Conservation (phyloP, 1,284 basidiomycete genomes). For the Exobasidium rhododendri region DNA sequence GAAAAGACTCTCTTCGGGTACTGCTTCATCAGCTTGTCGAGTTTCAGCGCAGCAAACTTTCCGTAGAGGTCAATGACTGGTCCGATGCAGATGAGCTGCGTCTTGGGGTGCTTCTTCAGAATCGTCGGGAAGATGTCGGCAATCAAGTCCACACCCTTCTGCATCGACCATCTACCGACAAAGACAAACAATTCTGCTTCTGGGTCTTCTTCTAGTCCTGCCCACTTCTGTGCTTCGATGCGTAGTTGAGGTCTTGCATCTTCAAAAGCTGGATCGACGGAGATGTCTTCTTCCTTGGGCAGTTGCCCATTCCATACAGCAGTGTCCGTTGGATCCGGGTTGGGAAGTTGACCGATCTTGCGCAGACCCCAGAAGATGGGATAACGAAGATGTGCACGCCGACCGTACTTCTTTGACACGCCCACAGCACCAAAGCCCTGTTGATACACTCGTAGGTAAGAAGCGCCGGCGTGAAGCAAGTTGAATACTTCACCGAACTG, state of each 20-base stretch:
- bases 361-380: conserved; percentile 8
- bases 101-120: conserved; percentile 1
- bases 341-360: conserved; percentile 5
- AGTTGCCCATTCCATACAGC: not conserved
- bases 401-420: conserved; percentile 6
- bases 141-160: conserved; percentile 8
- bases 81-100: conserved; percentile 1
- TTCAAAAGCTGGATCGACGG: not conserved
- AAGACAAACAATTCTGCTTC: conserved; percentile 8
- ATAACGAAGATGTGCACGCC: not conserved
- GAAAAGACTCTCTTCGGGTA: conserved; percentile 6
- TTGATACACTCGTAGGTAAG: conserved; percentile 6
- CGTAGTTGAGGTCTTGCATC: conserved; percentile 2
- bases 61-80: conserved; percentile 7
- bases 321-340: conserved; percentile 6
- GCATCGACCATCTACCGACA: conserved; percentile 9
- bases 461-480: conserved; percentile 4
- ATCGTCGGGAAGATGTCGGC: conserved; percentile 5
- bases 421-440: conserved; percentile 5
- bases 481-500: conserved; percentile 6
- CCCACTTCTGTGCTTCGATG: conserved; percentile 4
- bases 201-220: conserved; percentile 3
- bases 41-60: conserved; percentile 6
- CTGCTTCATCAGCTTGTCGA: conserved; percentile 5
- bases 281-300: not conserved